phyloP scores from a whole-genome alignment of 495 filamentous ascomycete species.

The Bathelium albidoporum region DNA sequence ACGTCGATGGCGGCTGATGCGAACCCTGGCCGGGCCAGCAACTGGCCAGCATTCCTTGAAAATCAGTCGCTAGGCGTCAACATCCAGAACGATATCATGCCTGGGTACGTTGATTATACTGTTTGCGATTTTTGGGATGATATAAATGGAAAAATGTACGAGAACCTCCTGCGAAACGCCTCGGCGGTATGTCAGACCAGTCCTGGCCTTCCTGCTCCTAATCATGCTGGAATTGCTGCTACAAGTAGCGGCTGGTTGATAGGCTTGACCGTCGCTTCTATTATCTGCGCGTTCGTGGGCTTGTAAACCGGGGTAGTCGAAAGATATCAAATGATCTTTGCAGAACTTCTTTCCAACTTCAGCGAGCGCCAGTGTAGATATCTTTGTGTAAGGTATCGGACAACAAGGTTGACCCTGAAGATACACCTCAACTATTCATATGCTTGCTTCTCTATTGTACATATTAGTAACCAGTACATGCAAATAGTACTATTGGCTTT shows the following conservation, averaged over 20 bases:
- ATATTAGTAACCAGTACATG: no score
- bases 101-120: background rate
- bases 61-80: background rate
- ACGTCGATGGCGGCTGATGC: slow-evolving; percentile 31
- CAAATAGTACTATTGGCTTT: no score
- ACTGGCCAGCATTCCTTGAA: background rate
- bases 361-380: no score
- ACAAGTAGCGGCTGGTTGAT: background rate
- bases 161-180: background rate
- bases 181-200: background rate
- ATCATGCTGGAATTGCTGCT: background rate
- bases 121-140: background rate
- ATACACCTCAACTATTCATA: no score
- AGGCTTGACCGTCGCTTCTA: no score
- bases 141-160: background rate
- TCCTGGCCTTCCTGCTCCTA: background rate
- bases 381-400: no score
- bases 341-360: no score
- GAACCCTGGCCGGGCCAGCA: slow-evolving; percentile 10
- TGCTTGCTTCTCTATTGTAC: no score
- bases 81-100: background rate
- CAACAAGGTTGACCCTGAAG: no score
- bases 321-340: no score
- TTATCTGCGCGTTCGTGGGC: no score
- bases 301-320: no score